Percentiles rank a stretch among this genome's conserved stretches.
Conservation (phyloP, 1,139 yeast genomes). For the Nakaseomyces nivariensis region DNA sequence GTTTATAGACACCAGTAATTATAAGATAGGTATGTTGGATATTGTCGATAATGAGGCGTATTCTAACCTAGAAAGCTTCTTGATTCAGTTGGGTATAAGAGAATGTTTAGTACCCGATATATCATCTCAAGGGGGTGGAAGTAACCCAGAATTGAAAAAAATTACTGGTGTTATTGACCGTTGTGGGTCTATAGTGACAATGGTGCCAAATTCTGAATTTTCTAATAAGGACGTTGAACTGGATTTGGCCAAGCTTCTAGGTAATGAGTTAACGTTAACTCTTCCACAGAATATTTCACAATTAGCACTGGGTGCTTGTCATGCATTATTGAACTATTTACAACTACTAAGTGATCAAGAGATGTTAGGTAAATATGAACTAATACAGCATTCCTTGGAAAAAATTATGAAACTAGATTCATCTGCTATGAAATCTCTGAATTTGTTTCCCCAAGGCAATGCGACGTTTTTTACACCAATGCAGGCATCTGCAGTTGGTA, state of each 20-base stretch:
- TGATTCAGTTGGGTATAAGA: conserved; percentile 81
- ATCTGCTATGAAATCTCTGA: conserved; percentile 80
- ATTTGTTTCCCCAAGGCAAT: conserved; percentile 52
- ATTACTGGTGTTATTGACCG: conserved; percentile 58
- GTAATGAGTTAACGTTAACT: conserved; percentile 45
- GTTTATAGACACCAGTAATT: conserved; percentile 63
- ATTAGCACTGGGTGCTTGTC: conserved; percentile 31
- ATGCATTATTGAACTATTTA: conserved; percentile 38
- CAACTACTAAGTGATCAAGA: conserved; percentile 47
- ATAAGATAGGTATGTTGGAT: conserved; percentile 62
- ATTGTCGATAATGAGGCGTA: conserved; percentile 80
- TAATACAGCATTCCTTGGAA: conserved; percentile 59
- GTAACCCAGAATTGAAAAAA: conserved; percentile 38
- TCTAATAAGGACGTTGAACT: conserved; percentile 54
- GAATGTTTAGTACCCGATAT: conserved; percentile 60
- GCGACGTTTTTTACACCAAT: conserved; percentile 6
- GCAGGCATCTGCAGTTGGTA: conserved; percentile 12
- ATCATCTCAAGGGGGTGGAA: conserved; percentile 30
- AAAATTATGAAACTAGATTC: conserved; percentile 84
- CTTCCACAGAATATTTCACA: conserved; percentile 39
- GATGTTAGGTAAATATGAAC: conserved; percentile 42
- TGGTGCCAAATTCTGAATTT: conserved; percentile 48
- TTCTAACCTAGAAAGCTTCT: conserved; percentile 73
- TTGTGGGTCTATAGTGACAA: conserved; percentile 64
- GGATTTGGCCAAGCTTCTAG: conserved; percentile 58